phyloP scores from a whole-genome alignment of 2,329 filamentous ascomycete species.

The Diplodia corticola region DNA sequence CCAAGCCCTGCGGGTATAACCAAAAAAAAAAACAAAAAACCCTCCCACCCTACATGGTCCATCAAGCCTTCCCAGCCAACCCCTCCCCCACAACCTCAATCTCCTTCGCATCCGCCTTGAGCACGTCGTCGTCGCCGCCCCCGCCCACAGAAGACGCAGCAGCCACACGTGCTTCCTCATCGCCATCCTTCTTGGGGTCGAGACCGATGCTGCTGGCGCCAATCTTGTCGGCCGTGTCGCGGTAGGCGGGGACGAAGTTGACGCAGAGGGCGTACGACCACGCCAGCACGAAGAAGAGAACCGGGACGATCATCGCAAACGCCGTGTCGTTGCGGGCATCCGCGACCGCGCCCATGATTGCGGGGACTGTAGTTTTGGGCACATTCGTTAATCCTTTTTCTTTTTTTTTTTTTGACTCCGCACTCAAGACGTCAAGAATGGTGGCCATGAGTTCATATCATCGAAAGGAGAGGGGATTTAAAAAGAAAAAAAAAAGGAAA shows the following conservation, averaged over 20 bases:
- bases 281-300: conserved; percentile 52
- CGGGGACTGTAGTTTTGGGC: conserved; percentile 55
- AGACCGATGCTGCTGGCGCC: conserved; percentile 50
- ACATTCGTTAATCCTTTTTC: not conserved
- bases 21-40: not conserved
- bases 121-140: conserved; percentile 30
- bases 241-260: conserved; percentile 68
- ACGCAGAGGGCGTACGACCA: conserved; percentile 50
- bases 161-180: conserved; percentile 33
- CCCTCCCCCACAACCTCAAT: conserved; percentile 37
- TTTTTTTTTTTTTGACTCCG: no score
- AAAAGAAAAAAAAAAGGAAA: no score
- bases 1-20: not conserved
- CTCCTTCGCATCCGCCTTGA: conserved; percentile 34
- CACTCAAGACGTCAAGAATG: no score
- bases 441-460: no score
- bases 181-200: conserved; percentile 29
- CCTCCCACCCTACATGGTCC: no score
- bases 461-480: no score
- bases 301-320: conserved; percentile 66
- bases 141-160: no score
- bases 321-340: conserved; percentile 62
- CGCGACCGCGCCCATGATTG: conserved; percentile 67
- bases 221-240: conserved; percentile 60
- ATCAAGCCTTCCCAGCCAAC: conserved; percentile 34